Conservation (phyloP, 441 rosid genomes). For the Theobroma grandiflorum region DNA sequence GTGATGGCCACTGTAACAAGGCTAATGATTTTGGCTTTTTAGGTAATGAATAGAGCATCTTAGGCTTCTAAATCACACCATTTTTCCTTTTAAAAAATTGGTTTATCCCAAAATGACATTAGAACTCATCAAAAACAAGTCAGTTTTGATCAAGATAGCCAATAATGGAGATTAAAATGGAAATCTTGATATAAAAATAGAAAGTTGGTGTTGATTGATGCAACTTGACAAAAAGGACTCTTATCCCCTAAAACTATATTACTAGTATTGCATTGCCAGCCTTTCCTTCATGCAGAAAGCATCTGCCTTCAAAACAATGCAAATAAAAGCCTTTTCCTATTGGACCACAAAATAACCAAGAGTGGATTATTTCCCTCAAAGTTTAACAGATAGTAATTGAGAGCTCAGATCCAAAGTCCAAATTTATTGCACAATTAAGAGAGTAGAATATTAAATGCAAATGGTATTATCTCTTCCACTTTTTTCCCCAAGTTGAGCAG, state of each 20-base stretch:
- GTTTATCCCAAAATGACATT: neutral
- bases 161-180: slow-evolving; percentile 35
- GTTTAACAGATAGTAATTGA: neutral
- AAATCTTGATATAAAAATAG: slow-evolving; percentile 33
- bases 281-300: slow-evolving; percentile 27
- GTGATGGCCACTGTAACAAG: slow-evolving; percentile 45
- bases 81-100: slow-evolving; percentile 13
- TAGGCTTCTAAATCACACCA: slow-evolving; percentile 34
- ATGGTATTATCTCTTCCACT: no score
- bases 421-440: neutral
- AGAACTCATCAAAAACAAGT: slow-evolving; percentile 12
- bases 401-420: neutral
- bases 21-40: slow-evolving; percentile 38
- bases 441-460: neutral
- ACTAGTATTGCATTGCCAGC: slow-evolving; percentile 25
- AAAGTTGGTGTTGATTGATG: slow-evolving; percentile 49
- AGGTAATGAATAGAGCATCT: slow-evolving; percentile 46
- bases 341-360: slow-evolving; percentile 12
- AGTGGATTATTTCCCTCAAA: neutral
- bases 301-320: slow-evolving; percentile 5
- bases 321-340: neutral
- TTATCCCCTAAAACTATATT: slow-evolving; percentile 13
- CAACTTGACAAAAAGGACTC: slow-evolving; percentile 31
- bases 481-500: neutral
- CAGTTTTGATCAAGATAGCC: slow-evolving; percentile 29